Conservation (phyloP, 2,329 filamentous ascomycete species). For the Penicillium sp. region DNA sequence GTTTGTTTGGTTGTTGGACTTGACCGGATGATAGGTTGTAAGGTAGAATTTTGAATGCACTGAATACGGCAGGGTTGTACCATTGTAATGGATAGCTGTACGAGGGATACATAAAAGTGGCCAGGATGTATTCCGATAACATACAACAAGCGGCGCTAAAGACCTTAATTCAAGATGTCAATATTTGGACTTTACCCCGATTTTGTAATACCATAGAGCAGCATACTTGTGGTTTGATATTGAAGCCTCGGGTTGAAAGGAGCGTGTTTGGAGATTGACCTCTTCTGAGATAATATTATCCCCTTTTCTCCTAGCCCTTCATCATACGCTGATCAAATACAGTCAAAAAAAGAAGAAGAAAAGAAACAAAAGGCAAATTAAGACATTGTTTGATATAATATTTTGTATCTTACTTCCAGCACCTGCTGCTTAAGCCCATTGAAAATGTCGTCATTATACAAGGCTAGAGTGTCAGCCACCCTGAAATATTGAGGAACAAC, state of each 20-base stretch:
- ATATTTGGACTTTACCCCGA: background rate
- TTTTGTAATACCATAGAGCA: background rate
- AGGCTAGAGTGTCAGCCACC: background rate
- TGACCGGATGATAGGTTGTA: background rate
- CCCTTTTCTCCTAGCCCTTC: background rate
- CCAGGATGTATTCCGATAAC: background rate
- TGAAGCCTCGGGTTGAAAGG: background rate
- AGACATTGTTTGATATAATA: background rate
- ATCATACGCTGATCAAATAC: background rate
- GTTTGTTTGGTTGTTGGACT: background rate
- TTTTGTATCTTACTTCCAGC: background rate
- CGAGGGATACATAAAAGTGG: background rate
- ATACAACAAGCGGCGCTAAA: background rate
- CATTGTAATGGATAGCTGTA: background rate
- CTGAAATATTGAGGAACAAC: background rate
- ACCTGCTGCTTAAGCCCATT: background rate
- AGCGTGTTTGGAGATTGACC: background rate
- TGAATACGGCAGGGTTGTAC: background rate
- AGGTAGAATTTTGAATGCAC: background rate
- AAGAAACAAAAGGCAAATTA: background rate
- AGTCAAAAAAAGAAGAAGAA: background rate
- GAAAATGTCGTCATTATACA: background rate
- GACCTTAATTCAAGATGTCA: background rate
- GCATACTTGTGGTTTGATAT: background rate
- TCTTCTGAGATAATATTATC: background rate